Base-by-base conservation (phyloP, 176 grass and related monocot genomes). In the Carex littledalei region DNA sequence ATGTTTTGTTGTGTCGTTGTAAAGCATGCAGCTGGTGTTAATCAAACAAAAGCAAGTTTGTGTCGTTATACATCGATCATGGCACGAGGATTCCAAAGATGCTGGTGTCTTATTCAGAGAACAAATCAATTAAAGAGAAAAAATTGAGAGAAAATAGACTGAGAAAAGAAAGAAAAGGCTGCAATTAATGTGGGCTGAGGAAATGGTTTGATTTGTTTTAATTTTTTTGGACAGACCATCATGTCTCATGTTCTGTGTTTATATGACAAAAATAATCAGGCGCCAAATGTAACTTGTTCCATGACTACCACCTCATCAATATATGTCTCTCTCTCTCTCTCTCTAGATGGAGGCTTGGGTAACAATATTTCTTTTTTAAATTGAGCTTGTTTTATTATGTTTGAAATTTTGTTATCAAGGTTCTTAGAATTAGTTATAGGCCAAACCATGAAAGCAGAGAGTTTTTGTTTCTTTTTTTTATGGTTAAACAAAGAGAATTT, bases 151-250 rank as follows among this genome's bases (percentile, higher is more conserved):
- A 61, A 81, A 47, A 72, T 32, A 37, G 43, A 61, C 20, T 56
- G 83, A 45, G 43, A 45, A 45, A 45, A 45, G 8, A 39, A 39
- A 70, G 68, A 61, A 67, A 85, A 85, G 70, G 83, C 83, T 85
- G 83, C 83, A 39, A 39, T 39, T 39, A 63, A 45, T 53, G 45
- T 22, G 37, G 49, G 16, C 68, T 32, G 62, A 85, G 68, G 21
- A 85, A 74, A 85, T 17, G 60, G 35, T 32, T 86, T 86, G 59
- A 81, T 86, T 86, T 56, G 57, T 80, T 80, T 70, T 55, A 32
- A 67, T 57, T 66, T 43, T 68, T 80, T 34, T 81, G 59, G 61
- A 81, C 85, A 86, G 34, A 49, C 15, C 37, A 86, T 86, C 74
- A 86, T 86, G 60, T 43, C 60, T 80, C 52, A 80, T 79, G 85